phyloP scores from a whole-genome alignment of 2,329 filamentous ascomycete species.

The Trichoderma sp. region DNA sequence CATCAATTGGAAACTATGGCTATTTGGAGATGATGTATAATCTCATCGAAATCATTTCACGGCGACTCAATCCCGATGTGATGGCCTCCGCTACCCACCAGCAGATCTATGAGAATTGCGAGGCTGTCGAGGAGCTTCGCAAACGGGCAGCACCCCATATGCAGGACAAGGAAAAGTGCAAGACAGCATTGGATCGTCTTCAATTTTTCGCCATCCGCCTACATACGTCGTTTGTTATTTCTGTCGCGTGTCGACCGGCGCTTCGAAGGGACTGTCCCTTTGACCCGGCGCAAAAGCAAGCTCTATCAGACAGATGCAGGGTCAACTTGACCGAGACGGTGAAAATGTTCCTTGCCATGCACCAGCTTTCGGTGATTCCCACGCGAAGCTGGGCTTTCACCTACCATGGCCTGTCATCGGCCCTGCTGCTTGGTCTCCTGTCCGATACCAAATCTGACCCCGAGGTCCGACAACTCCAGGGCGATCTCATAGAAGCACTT shows the following conservation, averaged over 20 bases:
- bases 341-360: slow-evolving; percentile 67
- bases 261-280: slow-evolving; percentile 54
- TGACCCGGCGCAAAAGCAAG: slow-evolving; percentile 49
- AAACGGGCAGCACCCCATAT: slow-evolving; percentile 50
- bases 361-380: slow-evolving; percentile 63
- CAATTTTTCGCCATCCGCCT: slow-evolving; percentile 63
- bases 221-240: slow-evolving; percentile 63
- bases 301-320: slow-evolving; percentile 58
- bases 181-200: slow-evolving; percentile 59
- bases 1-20: slow-evolving; percentile 47
- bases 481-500: slow-evolving; percentile 60
- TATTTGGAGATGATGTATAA: slow-evolving; percentile 66
- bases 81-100: slow-evolving; percentile 48
- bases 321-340: slow-evolving; percentile 62
- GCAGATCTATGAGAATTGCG: slow-evolving; percentile 57
- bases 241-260: slow-evolving; percentile 61
- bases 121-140: slow-evolving; percentile 51
- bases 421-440: slow-evolving; percentile 60
- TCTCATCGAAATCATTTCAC: slow-evolving; percentile 59
- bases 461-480: slow-evolving; percentile 61
- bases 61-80: slow-evolving; percentile 54
- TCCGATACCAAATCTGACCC: slow-evolving; percentile 62
- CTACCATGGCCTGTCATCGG: slow-evolving; percentile 64
- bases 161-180: slow-evolving; percentile 59
- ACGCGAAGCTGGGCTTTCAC: slow-evolving; percentile 67